Evolutionary conservation across 2,329 filamentous ascomycete species (phyloP).

Genomic region (Incumbomyces delicatus): DNA sequence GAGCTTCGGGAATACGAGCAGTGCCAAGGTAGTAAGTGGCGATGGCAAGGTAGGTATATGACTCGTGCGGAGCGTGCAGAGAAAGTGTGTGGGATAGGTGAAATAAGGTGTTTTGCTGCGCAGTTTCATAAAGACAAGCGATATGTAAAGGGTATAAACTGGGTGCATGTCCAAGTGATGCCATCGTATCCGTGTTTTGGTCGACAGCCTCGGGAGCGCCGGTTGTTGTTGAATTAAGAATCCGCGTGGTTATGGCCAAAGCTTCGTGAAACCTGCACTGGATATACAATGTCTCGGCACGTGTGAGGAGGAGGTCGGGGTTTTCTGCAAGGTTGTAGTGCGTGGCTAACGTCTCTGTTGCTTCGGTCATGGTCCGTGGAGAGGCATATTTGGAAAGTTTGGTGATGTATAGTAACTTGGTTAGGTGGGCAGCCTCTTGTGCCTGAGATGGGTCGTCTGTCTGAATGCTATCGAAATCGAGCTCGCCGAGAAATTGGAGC

Average conservation of each 20-base stretch:
- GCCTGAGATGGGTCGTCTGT: slow-evolving; percentile 57
- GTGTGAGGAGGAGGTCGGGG: slow-evolving; percentile 79
- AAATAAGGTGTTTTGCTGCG: slow-evolving; percentile 79
- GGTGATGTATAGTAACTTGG: slow-evolving; percentile 92
- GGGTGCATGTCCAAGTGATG: slow-evolving; percentile 36
- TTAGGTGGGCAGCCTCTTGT: slow-evolving; percentile 86
- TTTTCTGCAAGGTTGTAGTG: slow-evolving; percentile 84
- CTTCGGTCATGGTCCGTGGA: slow-evolving; percentile 68
- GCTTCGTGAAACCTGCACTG: slow-evolving; percentile 90
- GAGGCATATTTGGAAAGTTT: slow-evolving; percentile 91
- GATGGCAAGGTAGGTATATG: slow-evolving; percentile 87
- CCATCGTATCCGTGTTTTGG: slow-evolving; percentile 14
- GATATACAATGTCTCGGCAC: slow-evolving; percentile 85
- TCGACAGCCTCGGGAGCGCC: slow-evolving; percentile 42
- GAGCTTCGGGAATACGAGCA: slow-evolving; percentile 80
- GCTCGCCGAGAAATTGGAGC: slow-evolving; percentile 74
- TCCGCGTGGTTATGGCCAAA: slow-evolving; percentile 68
- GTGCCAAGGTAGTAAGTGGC: slow-evolving; percentile 91
- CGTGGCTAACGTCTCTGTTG: slow-evolving; percentile 82
- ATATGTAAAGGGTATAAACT: slow-evolving; percentile 79
- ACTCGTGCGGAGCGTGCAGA: slow-evolving; percentile 81
- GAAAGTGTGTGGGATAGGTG: slow-evolving; percentile 86
- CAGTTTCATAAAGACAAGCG: slow-evolving; percentile 80
- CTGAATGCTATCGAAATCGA: slow-evolving; percentile 79
- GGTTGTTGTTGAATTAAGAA: slow-evolving; percentile 82